Evolutionary conservation across 2,329 filamentous ascomycete species (phyloP), one percentile per base, ranked within the genome.

Genomic region (Triangularia verruculosa): DNA sequence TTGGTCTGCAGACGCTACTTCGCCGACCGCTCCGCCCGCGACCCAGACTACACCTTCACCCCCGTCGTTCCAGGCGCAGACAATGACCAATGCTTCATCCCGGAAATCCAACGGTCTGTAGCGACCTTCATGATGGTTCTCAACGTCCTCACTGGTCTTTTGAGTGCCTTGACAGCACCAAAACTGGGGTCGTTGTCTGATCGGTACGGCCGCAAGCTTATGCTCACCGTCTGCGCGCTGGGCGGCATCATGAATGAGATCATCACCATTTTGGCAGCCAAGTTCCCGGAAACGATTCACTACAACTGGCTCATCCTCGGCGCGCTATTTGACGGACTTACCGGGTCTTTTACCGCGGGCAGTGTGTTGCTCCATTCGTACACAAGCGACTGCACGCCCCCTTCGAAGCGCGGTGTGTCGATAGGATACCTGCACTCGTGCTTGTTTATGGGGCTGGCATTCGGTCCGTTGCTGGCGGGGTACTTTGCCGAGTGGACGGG

Each of bases 391-490:
- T 97, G 92, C 76, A 94, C 93, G 0, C 81, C 90, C 3, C 91
- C 93, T 0, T 89, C 90, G 28, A 86, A 86, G 71, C 87, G 95
- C 20, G 91, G 89, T 64, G 90, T 96, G 7, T 86, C 88, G 4
- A 95, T 98, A 74, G 93, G 92, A 6, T 94, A 93, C 73, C 89
- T 98, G 70, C 92, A 98, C 71, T 93, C 92, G 11, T 93, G 89
- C 69, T 81, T 99, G 8, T 98, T 97, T 75, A 83, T 85, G 1
- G 95, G 95, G n/a, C 86, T 98, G 54, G 94, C 95, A 0, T 77
- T 94, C 30, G 95, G 95, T 0, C 95, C 95, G 7, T 82, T 96
- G 2, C 72, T 96, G 22, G 89, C 93, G 0, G 93, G 90, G 1
- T 89, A 91, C 69, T 80, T 97, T 52, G 89, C 97, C 71, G 86